Evolutionary conservation across 306 rosid species (phyloP).

Genomic region (Erythrophleum fordii): DNA sequence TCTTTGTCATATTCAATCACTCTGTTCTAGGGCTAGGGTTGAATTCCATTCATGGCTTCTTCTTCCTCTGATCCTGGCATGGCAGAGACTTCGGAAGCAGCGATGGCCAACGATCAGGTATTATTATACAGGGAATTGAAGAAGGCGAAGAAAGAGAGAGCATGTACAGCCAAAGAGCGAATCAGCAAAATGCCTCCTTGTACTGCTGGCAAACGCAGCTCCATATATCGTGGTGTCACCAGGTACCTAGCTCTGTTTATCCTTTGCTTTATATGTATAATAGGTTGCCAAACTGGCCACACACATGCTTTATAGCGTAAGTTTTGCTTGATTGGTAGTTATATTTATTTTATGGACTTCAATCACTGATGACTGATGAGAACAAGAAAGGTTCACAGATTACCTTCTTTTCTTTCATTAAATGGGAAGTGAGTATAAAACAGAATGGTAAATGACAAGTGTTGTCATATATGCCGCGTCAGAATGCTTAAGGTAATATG

Average conservation of each 20-base stretch:
- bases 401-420: background rate
- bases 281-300: background rate
- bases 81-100: conserved; percentile 54
- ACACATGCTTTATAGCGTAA: background rate
- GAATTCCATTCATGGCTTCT: conserved; percentile 66
- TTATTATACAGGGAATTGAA: conserved; percentile 82
- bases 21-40: conserved; percentile 51
- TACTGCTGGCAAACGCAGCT: conserved; percentile 97
- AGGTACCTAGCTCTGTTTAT: conserved; percentile 49
- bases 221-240: conserved; percentile 97
- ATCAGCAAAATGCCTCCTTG: conserved; percentile 99
- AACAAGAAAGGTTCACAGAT: conserved; percentile 3
- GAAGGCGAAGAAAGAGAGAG: conserved; percentile 93
- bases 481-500: background rate
- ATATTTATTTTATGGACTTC: background rate
- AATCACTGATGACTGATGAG: background rate
- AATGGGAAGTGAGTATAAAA: background rate
- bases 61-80: conserved; percentile 74
- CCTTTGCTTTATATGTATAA: conserved; percentile 11
- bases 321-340: background rate
- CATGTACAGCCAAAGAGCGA: conserved; percentile 95
- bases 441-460: background rate
- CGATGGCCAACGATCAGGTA: conserved; percentile 63
- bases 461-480: background rate
- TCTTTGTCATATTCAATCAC: conserved; percentile 4